phyloP scores from a whole-genome alignment of 2,329 filamentous ascomycete genomes.

The Epicoccum sorghinum region DNA sequence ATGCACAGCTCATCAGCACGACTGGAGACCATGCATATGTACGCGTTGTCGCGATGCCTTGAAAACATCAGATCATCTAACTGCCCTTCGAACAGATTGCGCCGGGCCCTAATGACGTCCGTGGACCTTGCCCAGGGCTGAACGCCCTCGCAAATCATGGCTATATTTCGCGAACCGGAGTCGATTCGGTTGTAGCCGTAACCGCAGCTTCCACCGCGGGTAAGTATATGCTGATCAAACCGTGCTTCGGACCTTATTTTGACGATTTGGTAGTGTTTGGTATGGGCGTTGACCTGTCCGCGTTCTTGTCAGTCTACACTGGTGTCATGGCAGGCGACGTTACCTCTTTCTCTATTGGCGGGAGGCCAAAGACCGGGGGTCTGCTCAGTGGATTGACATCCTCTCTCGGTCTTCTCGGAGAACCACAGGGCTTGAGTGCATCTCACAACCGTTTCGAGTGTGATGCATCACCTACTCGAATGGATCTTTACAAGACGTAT shows the following conservation, averaged over 20 bases:
- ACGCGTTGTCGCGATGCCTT: neutral
- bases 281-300: slow-evolving; percentile 43
- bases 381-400: slow-evolving; percentile 22
- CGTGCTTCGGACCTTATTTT: too few species aligned
- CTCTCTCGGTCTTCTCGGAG: slow-evolving; percentile 23
- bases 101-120: neutral
- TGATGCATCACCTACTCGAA: slow-evolving; percentile 40
- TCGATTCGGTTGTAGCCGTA: neutral
- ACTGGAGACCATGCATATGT: slow-evolving; percentile 22
- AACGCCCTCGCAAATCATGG: slow-evolving; percentile 4
- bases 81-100: neutral
- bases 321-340: slow-evolving; percentile 44
- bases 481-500: slow-evolving; percentile 30
- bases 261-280: slow-evolving; percentile 31
- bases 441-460: slow-evolving; percentile 46
- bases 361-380: slow-evolving; percentile 36
- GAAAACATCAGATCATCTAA: neutral
- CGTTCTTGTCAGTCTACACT: slow-evolving; percentile 43
- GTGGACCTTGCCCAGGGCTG: slow-evolving; percentile 1
- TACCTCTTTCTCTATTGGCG: slow-evolving; percentile 58
- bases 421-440: slow-evolving; percentile 31
- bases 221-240: neutral
- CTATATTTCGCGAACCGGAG: neutral
- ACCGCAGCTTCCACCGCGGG: neutral
- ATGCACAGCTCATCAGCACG: slow-evolving; percentile 20